Evolutionary conservation across 495 filamentous ascomycete species (phyloP).

Genomic region (Podospora appendiculata): DNA sequence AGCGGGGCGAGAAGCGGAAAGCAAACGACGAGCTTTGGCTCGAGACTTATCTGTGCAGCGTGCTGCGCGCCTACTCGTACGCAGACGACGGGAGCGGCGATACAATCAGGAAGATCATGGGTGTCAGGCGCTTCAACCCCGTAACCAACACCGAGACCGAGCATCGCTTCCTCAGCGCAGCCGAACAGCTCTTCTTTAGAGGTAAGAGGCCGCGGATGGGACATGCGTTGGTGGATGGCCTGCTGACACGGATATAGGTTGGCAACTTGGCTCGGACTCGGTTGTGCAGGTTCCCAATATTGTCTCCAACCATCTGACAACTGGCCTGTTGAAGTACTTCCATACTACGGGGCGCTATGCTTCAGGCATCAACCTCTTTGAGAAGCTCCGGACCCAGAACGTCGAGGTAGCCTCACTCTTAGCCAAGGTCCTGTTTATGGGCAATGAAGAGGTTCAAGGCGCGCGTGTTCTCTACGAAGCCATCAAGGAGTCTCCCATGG

Average conservation of each 20-base stretch:
- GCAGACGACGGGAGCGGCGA: slow-evolving; percentile 92
- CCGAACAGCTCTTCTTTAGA: slow-evolving; percentile 89
- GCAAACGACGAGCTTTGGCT: slow-evolving; percentile 92
- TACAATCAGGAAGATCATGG: slow-evolving; percentile 86
- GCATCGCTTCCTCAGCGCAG: slow-evolving; percentile 91
- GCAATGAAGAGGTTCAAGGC: slow-evolving; percentile 92
- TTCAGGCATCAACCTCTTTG: slow-evolving; percentile 95
- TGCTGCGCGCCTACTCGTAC: slow-evolving; percentile 89
- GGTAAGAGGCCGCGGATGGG: slow-evolving; percentile 42
- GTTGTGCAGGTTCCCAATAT: slow-evolving; percentile 96
- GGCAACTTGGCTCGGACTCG: slow-evolving; percentile 92
- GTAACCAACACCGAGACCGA: slow-evolving; percentile 96
- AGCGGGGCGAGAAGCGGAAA: slow-evolving; percentile 85
- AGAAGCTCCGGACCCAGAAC: slow-evolving; percentile 85
- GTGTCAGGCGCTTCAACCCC: slow-evolving; percentile 90
- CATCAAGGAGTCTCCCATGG: slow-evolving; percentile 86
- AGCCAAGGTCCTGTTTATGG: slow-evolving; percentile 80
- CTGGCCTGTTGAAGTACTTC: slow-evolving; percentile 92
- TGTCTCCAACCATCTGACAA: slow-evolving; percentile 91
- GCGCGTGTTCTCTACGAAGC: slow-evolving; percentile 82
- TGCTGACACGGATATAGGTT: slow-evolving; percentile 46
- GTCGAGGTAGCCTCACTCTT: slow-evolving; percentile 90
- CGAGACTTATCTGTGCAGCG: slow-evolving; percentile 92
- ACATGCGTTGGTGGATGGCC: not conserved
- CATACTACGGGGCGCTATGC: slow-evolving; percentile 90